Percentiles rank a stretch among this genome's conserved stretches.
phyloP scores from a whole-genome alignment of 257 asterid genomes.

The Nemophila menziesii region DNA sequence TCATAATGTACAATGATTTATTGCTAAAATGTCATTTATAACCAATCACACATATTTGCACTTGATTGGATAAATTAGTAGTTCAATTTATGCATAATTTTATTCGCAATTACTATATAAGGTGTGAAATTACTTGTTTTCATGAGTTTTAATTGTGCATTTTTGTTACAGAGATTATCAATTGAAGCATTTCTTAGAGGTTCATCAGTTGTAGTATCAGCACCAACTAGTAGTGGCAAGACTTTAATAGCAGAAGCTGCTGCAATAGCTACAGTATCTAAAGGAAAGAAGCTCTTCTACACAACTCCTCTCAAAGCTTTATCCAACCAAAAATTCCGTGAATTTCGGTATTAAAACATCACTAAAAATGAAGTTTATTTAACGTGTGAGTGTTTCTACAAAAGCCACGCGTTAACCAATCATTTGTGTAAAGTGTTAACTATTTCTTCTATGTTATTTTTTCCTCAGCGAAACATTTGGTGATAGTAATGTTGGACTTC shows the following conservation, averaged over 20 bases:
- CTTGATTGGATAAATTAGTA: background rate
- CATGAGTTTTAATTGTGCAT: background rate
- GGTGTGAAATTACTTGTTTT: background rate
- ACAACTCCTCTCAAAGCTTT: slow-evolving; percentile 95
- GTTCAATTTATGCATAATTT: background rate
- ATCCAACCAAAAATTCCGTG: slow-evolving; percentile 96
- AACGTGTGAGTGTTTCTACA: background rate
- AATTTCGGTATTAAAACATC: slow-evolving; percentile 57
- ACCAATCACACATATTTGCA: background rate
- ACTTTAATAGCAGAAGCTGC: slow-evolving; percentile 99
- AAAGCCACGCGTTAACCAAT: background rate
- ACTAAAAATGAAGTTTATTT: background rate
- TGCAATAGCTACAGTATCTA: slow-evolving; percentile 82
- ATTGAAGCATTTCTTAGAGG: slow-evolving; percentile 86
- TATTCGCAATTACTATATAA: background rate
- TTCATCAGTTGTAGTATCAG: slow-evolving; percentile 94
- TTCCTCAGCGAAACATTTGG: slow-evolving; percentile 77
- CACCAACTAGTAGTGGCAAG: slow-evolving; percentile 99
- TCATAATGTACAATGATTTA: background rate
- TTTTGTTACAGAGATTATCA: slow-evolving; percentile 39
- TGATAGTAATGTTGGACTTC: slow-evolving; percentile 87
- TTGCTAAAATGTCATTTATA: background rate
- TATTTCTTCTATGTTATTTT: slow-evolving; percentile 9
- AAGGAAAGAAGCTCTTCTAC: slow-evolving; percentile 82
- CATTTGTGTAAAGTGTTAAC: background rate